Percentiles rank a stretch among this genome's conserved stretches.
Evolutionary conservation across 495 filamentous ascomycete species (phyloP).

Genomic region (Penicillium lagena): DNA sequence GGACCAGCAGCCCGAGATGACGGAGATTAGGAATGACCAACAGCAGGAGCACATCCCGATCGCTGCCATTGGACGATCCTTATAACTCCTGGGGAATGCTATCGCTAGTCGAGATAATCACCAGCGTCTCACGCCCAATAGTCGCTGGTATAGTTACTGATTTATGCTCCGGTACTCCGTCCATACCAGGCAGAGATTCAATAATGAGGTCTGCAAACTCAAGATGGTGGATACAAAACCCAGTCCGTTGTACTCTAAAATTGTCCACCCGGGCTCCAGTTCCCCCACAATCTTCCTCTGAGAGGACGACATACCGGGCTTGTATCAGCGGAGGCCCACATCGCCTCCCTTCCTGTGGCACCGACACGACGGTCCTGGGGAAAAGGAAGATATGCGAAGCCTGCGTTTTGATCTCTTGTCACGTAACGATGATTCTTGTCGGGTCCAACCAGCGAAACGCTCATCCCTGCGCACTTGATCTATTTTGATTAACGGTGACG

Average conservation of each 20-base stretch:
- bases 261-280: slow-evolving; percentile 13
- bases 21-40: slow-evolving; percentile 19
- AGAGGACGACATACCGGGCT: slow-evolving; percentile 3
- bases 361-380: slow-evolving; percentile 27
- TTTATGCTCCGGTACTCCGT: too few relatives aligned
- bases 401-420: slow-evolving; percentile 17
- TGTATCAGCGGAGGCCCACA: slow-evolving; percentile 8
- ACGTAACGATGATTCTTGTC: neutral
- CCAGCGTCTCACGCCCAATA: slow-evolving; percentile 16
- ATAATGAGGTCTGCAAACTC: too few relatives aligned
- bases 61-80: slow-evolving; percentile 21
- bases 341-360: slow-evolving; percentile 14
- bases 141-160: too few relatives aligned
- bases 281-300: slow-evolving; percentile 13
- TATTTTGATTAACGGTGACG: neutral
- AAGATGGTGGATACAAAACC: slow-evolving; percentile 5
- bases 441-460: too few relatives aligned
- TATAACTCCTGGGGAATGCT: slow-evolving; percentile 20
- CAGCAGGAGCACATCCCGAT: slow-evolving; percentile 11
- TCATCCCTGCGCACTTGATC: neutral
- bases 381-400: slow-evolving; percentile 24
- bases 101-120: slow-evolving; percentile 18
- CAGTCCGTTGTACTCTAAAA: slow-evolving; percentile 19
- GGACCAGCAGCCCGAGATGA: slow-evolving; percentile 16
- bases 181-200: too few relatives aligned